A percentile compares a stretch with the other conserved stretches of the same genome.
Evolutionary conservation across 2,329 filamentous ascomycete genomes (phyloP).

Genomic region (Parascedosporium putredinis): DNA sequence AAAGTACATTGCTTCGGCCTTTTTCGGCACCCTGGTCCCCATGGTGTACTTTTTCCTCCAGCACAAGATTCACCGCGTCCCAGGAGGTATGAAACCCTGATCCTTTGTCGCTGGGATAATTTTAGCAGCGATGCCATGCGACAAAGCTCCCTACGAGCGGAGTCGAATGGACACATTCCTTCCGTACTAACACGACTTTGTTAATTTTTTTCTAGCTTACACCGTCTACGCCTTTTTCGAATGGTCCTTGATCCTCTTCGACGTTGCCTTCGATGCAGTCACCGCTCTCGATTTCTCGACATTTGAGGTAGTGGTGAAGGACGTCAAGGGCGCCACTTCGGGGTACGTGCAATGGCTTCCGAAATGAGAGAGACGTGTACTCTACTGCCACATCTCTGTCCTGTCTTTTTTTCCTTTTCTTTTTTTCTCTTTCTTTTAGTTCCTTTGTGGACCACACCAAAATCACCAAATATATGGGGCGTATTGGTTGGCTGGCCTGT

Average conservation of each 20-base stretch:
- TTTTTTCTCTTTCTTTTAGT: no score
- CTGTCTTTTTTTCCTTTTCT: background rate
- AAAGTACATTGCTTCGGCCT: slow-evolving; percentile 70
- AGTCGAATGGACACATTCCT: no score
- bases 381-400: background rate
- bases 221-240: slow-evolving; percentile 97
- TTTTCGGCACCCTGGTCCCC: slow-evolving; percentile 85
- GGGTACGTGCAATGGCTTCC: slow-evolving; percentile 98
- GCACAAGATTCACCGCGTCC: slow-evolving; percentile 89
- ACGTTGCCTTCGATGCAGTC: slow-evolving; percentile 92
- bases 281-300: slow-evolving; percentile 84
- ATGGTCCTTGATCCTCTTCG: slow-evolving; percentile 88
- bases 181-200: background rate
- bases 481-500: background rate
- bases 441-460: no score
- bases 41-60: slow-evolving; percentile 97
- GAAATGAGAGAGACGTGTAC: slow-evolving; percentile 21
- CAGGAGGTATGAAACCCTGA: slow-evolving; percentile 61
- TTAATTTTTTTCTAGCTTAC: slow-evolving; percentile 54
- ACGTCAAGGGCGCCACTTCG: slow-evolving; percentile 84
- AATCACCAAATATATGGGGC: background rate
- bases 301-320: slow-evolving; percentile 79
- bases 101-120: background rate
- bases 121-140: no score
- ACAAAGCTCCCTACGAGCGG: no score